Base-by-base conservation (phyloP, 768 basidiomycete species). In the Kwoniella mangroviensis region DNA sequence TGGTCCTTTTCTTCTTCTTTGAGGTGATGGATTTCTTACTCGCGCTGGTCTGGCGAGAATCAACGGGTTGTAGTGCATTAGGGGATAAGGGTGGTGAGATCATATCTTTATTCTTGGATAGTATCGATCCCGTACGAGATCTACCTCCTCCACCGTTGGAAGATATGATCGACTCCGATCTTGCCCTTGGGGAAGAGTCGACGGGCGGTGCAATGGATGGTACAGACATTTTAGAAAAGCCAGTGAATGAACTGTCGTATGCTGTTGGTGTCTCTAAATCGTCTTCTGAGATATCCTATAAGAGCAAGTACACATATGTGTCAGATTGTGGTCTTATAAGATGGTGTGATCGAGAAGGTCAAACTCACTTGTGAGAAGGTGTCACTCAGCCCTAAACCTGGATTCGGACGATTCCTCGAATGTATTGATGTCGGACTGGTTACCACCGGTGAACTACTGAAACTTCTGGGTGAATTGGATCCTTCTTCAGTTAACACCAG, bases 401-500 rank as follows among this genome's bases (percentile, higher is more conserved):
- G 19, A 26, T 61, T 58, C 11, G 57, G 43, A 4, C 55, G 28
- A 57, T 40, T 41, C 24, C 28, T 66, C 10, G 22, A 41, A 42
- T 45, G 24, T 34, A 4, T 34, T 7, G 41, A 22, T 53, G 26
- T 42, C 19, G 74, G 74, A 58, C 70, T 57, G 26, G n/a, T 26
- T 6, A 65, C 57, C 41, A 63, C 54, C 2, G 63, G 68, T 6
- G 40, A 71, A 49, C 70, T 70, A 26, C 52, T 57, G 60, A 80
- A 73, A 58, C 79, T 80, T 26, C 75, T 45, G 2, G 79, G 79
- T 45, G 72, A 78, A 61, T 69, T 67, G 5, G 75, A 71, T 7
- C 76, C 79, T 65, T 77, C 76, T 68, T 77, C 74, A 13, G 76
- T 77, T 22, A 80, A 58, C 6, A 73, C 71, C 10, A 80, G 66